Base-by-base conservation (phyloP, 2,329 filamentous ascomycete genomes). In the Dryadomyces sulphureus region DNA sequence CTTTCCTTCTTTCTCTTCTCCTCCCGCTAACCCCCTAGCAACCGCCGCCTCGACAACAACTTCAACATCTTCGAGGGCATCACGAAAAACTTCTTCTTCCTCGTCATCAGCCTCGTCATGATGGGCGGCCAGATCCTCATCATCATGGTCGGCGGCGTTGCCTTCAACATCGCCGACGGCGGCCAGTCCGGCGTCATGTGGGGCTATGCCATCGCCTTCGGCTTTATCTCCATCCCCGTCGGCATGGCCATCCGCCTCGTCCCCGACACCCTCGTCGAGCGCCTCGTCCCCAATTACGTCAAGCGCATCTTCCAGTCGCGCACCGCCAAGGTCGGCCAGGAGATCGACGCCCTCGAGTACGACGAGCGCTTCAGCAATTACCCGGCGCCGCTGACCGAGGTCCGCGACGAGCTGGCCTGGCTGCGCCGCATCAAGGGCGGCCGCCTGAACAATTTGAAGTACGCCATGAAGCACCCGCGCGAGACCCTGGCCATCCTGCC, bases 31-130 rank as follows among this genome's bases (percentile, higher is more conserved):
- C 52, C 34, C 8, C 35, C 22, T 50, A 81, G 76, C 68, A 94
- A 94, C 65, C 86, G 90, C 49, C 86, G 90, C 12, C 72, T 96
- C 46, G 90, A 96, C 62, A 96, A 96, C 64, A 76, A 79, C 46
- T 89, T 94, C 71, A 96, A 96, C 64, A 88, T 96, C 51, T 90
- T 96, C 50, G 90, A 95, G 59, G 87, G 87, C 46, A 75, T 96
- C 49, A 73, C 73, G 22, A 76, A 76, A 59, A 96, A 96, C 62
- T 83, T 73, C 65, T 94, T 93, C 71, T 96, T 96, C 67, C 75
- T 93, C 34, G 74, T 65, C 35, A 95, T 96, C 62, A 88, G 88
- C 65, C 58, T 72, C 49, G 72, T 94, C 60, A 95, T 96, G 83
- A 78, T 90, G 54, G 89, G 79, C 52, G 87, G 85, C 20, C 90